phyloP scores from a whole-genome alignment of 116 monocot genomes.

The Zostera marina region DNA sequence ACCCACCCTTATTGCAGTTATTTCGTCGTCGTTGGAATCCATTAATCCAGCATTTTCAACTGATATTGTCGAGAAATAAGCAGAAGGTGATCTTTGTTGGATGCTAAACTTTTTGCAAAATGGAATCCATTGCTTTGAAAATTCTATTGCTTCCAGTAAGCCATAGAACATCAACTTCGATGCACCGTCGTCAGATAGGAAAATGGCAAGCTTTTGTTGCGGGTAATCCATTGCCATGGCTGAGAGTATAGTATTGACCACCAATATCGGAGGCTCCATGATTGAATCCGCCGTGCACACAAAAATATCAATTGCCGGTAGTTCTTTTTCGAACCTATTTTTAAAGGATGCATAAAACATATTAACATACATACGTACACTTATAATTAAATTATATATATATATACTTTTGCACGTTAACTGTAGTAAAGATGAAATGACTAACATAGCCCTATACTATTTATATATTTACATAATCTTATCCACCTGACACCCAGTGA shows the following conservation, averaged over 20 bases:
- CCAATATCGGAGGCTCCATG: conserved; percentile 33
- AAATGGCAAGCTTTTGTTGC: conserved; percentile 24
- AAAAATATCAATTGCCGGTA: conserved; percentile 23
- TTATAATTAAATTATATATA: neutral
- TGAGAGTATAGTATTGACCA: conserved; percentile 32
- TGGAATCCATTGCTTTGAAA: conserved; percentile 34
- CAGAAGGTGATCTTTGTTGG: neutral
- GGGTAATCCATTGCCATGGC: conserved; percentile 47
- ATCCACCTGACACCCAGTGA: too few relatives aligned
- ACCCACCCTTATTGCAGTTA: conserved; percentile 2
- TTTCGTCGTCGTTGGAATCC: neutral
- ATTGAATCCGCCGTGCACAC: conserved; percentile 44
- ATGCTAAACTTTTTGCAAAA: conserved; percentile 27
- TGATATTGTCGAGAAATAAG: too few relatives aligned
- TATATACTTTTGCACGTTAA: neutral
- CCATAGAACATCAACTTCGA: conserved; percentile 38
- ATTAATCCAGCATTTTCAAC: too few relatives aligned
- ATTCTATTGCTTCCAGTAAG: conserved; percentile 20
- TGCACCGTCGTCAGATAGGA: conserved; percentile 42
- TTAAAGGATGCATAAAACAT: neutral
- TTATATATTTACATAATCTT: too few relatives aligned
- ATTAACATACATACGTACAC: neutral
- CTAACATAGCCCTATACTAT: too few relatives aligned
- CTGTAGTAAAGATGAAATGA: too few relatives aligned
- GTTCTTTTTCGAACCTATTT: conserved; percentile 3